Base-by-base conservation (phyloP, 495 filamentous ascomycete species). In the Neurospora sp. region DNA sequence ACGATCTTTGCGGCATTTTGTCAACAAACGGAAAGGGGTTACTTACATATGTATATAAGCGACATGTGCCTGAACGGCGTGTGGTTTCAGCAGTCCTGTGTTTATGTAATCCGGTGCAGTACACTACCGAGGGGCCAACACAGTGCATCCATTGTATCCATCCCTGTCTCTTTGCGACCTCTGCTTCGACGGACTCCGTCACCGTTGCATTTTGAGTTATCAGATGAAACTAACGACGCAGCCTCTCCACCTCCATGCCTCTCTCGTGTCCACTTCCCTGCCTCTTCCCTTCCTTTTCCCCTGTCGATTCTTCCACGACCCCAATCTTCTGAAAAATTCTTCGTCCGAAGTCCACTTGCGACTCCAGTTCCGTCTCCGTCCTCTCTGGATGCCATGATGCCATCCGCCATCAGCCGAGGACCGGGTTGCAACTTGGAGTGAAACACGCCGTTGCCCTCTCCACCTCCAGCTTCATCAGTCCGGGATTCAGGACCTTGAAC, bases 141-240 rank as follows among this genome's bases (percentile, higher is more conserved):
- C 7, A 35, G 42, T 46, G 18, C 42, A 10, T 46, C 18, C 42
- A n/a, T n/a, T 18, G 16, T 16, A 42, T 20, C 46, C 18, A n/a
- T 46, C 42, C 42, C 46, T 10, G 46, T 53, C 46, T 20, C 18
- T 48, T 48, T 48, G n/a, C 44, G 18, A 48, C 27, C n/a, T 22
- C 46, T 22, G 10, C 20, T 14, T 53, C 10, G 20, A 61, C 27
- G 27, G 27, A 31, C 27, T 31, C 22, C 22, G 22, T 75, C 69
- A n/a, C 68, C 18, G 69, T 68, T 40, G 27, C 44, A 39, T 66
- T 70, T 44, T 71, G 39, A 20, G 42, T 81, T 82, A 84, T 84
- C 81, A 83, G 81, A 83, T 84, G 68, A 69, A 68, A 71, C 74
- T 73, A 73, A 70, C 27, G 11, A 69, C 39, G 18, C 66, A 22